These are phyloP conservation scores for Glonium stellatum DNA, from an alignment of 495 filamentous ascomycete genomes.

Conservation along the genomic window DNA sequence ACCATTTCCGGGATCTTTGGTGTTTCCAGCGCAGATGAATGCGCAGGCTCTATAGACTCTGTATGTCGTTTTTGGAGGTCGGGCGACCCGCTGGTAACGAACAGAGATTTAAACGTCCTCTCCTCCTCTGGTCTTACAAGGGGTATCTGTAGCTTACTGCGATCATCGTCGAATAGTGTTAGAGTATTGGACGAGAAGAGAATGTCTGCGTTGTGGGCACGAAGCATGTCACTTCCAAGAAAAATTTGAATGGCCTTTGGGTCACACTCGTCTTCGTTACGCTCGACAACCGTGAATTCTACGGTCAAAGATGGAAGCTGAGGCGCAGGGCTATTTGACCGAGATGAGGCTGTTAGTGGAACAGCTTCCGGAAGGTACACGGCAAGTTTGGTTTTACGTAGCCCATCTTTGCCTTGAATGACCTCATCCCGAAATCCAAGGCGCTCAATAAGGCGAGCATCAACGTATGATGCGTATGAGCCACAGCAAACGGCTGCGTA, in stretches of 20 bases:
- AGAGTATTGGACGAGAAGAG: slow-evolving; percentile 86
- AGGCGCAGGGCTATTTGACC: slow-evolving; percentile 63
- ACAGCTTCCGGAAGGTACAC: slow-evolving; percentile 89
- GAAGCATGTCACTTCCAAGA: slow-evolving; percentile 79
- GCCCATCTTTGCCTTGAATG: slow-evolving; percentile 52
- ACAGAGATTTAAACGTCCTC: slow-evolving; percentile 65
- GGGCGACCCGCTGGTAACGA: slow-evolving; percentile 44
- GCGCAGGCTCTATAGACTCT: background rate
- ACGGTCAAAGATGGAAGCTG: slow-evolving; percentile 75
- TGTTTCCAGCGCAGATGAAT: background rate
- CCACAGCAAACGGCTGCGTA: slow-evolving; percentile 92
- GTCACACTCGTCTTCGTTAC: slow-evolving; percentile 41
- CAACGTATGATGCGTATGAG: slow-evolving; percentile 75
- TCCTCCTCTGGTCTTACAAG: slow-evolving; percentile 92
- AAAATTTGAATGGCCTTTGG: slow-evolving; percentile 65
- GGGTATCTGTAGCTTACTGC: slow-evolving; percentile 83
- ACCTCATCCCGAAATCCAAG: slow-evolving; percentile 64
- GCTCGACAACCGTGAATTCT: slow-evolving; percentile 64
- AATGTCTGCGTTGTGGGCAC: slow-evolving; percentile 82
- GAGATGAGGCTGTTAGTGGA: slow-evolving; percentile 65
- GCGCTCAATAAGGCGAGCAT: slow-evolving; percentile 59
- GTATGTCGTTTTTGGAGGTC: background rate
- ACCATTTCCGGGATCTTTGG: slow-evolving; percentile 1
- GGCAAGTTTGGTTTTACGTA: slow-evolving; percentile 62
- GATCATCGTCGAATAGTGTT: slow-evolving; percentile 76